Base-by-base conservation (phyloP, 371 early-diverging fungal species). In the Mucor circinelloides region DNA sequence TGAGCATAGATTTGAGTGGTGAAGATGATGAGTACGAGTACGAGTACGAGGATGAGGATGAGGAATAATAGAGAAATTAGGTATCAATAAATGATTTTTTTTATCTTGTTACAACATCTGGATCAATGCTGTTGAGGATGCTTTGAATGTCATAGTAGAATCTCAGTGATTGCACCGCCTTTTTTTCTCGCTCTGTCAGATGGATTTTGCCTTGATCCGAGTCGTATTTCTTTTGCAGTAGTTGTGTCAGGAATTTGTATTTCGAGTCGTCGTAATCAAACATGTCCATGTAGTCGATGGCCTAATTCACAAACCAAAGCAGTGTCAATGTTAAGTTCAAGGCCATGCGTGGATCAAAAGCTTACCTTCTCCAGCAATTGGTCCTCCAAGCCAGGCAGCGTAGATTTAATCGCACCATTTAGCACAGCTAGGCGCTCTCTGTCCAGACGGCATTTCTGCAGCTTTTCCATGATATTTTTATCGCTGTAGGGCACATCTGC, bases 1-100 rank as follows among this genome's bases (percentile, higher is more conserved):
- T 89, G 15, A 79, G 79, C 28, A 73, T 88, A 63, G 85, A 85
- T 19, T 66, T 76, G 34, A 77, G 67, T n/a, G 75, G 73, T 5
- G 84, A 77, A 6, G 76, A 73, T 2, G 80, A 75, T 0, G 58
- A n/a, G n/a, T n/a, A 19, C 25, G 62, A 67, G 10, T 67, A 69
- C 8, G 62, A 70, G 15, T 63, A 63, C 10, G 72, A 75, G 36
- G 56, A 80, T 31, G 68, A 67, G 7, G 69, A 68, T 23, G 71
- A 74, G n/a, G 64, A 64, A 15, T 36, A 68, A 13, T 27, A 5
- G 8, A 52, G 21, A 42, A 55, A 40, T n/a, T 30, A 31, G n/a
- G 10, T 60, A 46, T 32, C 48, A 48, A 31, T 17, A 48, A 31
- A 44, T 21, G 44, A 7, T 28, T 27, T 25, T 3, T 59, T 48